Evolutionary conservation across 2,329 filamentous ascomycete genomes (phyloP).

Genomic region (Xylaria sp.): DNA sequence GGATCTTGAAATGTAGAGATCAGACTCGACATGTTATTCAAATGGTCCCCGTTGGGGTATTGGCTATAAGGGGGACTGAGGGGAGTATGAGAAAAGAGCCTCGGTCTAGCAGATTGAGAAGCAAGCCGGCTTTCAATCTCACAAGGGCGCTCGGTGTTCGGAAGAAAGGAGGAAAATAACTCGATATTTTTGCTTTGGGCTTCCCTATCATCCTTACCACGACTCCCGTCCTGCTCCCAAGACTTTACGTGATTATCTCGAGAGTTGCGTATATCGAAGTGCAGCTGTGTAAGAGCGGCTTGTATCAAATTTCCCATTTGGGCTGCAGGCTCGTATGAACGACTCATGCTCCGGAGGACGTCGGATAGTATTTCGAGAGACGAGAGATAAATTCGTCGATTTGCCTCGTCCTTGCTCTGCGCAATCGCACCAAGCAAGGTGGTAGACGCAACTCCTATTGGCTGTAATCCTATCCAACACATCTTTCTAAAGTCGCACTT

Average conservation of each 20-base stretch:
- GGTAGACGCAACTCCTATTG: conserved; percentile 29
- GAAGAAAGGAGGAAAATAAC: conserved; percentile 1
- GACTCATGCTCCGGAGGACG: conserved; percentile 32
- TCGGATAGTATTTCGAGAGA: conserved; percentile 31
- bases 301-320: conserved; percentile 26
- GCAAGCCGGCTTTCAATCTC: neutral
- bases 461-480: conserved; percentile 33
- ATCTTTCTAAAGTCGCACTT: conserved; percentile 30
- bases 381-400: conserved; percentile 24
- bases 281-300: conserved; percentile 28
- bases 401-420: conserved; percentile 26
- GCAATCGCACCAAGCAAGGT: conserved; percentile 31
- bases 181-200: neutral
- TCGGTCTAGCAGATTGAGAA: neutral
- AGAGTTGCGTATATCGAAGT: neutral
- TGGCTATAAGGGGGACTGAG: conserved; percentile 16
- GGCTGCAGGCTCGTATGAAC: conserved; percentile 32
- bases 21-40: conserved; percentile 16
- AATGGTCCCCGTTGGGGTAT: conserved; percentile 2
- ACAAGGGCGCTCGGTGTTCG: conserved; percentile 2
- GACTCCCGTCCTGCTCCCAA: neutral
- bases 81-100: conserved; percentile 12
- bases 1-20: neutral
- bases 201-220: neutral
- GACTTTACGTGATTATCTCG: neutral